Evolutionary conservation across 768 basidiomycete species (phyloP).

Genomic region (Leccinum subtestaceum): DNA sequence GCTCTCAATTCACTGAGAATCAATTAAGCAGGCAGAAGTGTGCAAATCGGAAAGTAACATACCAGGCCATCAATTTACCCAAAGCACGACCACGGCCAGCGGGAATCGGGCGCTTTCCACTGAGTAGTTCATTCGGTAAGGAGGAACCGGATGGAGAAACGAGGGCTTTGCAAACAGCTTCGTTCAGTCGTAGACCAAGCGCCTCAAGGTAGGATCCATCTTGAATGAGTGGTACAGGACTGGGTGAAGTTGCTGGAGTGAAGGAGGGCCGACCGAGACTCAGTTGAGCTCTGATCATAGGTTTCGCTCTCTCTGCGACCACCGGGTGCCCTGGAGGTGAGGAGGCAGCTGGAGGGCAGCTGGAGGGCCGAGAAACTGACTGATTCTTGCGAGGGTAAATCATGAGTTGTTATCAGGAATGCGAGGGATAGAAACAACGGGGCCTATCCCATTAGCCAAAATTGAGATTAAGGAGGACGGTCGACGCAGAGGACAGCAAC

Average conservation of each 20-base stretch:
- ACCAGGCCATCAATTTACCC: slow-evolving; percentile 70
- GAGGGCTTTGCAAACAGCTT: slow-evolving; percentile 76
- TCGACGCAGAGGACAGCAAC: slow-evolving; percentile 64
- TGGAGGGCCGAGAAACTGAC: slow-evolving; percentile 61
- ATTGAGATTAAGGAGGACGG: slow-evolving; percentile 64
- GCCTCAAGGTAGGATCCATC: slow-evolving; percentile 81
- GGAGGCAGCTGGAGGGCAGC: slow-evolving; percentile 61
- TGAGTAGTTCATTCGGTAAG: slow-evolving; percentile 49
- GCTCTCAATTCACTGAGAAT: slow-evolving; percentile 63
- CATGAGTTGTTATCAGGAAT: slow-evolving; percentile 25
- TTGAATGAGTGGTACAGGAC: slow-evolving; percentile 52
- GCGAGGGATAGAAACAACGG: slow-evolving; percentile 26
- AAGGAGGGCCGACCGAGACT: slow-evolving; percentile 55
- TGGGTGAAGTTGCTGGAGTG: slow-evolving; percentile 32
- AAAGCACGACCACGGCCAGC: slow-evolving; percentile 65
- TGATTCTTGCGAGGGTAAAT: slow-evolving; percentile 70
- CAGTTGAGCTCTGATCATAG: slow-evolving; percentile 58
- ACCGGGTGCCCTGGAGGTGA: slow-evolving; percentile 36
- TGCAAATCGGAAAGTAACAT: slow-evolving; percentile 31
- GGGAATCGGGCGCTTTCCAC: slow-evolving; percentile 72
- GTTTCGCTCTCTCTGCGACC: slow-evolving; percentile 45
- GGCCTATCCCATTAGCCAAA: slow-evolving; percentile 44
- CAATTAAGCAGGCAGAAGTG: slow-evolving; percentile 13
- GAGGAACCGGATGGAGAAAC: slow-evolving; percentile 60
- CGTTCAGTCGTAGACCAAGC: slow-evolving; percentile 73